Evolutionary conservation across 345 rosid genomes (phyloP), one percentile per base, ranked within the genome.

Genomic region (Gossypium longicalyx): DNA sequence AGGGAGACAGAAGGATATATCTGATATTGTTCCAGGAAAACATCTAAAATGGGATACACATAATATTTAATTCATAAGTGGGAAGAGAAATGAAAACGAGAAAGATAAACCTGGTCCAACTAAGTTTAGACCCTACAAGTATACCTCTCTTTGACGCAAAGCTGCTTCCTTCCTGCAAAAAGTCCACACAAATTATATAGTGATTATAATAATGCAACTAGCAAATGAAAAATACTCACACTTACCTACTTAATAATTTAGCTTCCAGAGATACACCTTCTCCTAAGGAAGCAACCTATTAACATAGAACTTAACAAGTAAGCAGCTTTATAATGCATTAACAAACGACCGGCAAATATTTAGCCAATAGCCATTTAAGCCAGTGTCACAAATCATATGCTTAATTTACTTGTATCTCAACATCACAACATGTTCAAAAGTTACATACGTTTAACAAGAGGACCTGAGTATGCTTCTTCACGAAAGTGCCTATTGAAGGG

Each of bases 231-330:
- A 75, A 78, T 58, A 77, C 29, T 45, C 11, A 74, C 29, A 74
- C 79, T 78, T 73, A 89, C 98, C 98, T 88, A 88, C 87, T 93
- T 84, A 95, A 80, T 80, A 91, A 75, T 86, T 93, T 93, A 57
- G 98, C 97, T 87, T 93, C 99, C 65, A 95, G 82, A 65, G 99
- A 95, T 57, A 89, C 91, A 81, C 99, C 98, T 80, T 91, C 99
- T 73, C 99, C 99, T 80, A 96, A 89, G 56, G 93, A 84, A 62
- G 98, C 98, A 81, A 93, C 99, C 99, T 95, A 79, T 71, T n/a
- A 34, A 76, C 43, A 48, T 38, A 74, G 68, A 77, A 75, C 66
- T 80, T 25, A 67, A 72, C 19, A 53, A 65, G 77, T 34, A 41
- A 65, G 77, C 34, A 41, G 25, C 56, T 12, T 1, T 22, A n/a